Evolutionary conservation across 345 rosid species (phyloP).

Genomic region (Rhodamnia argentea): DNA sequence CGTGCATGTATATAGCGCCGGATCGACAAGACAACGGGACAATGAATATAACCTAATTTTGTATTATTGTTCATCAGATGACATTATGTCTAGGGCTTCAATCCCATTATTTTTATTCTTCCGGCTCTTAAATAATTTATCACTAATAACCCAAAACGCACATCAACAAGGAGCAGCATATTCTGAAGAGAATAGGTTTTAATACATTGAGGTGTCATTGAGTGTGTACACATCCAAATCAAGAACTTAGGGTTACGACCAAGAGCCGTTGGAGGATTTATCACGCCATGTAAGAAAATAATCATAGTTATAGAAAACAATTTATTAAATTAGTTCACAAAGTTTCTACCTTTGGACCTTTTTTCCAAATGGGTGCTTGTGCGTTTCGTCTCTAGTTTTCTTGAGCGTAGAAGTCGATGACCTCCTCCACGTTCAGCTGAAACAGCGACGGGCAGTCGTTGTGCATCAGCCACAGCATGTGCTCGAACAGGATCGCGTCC

Average conservation of each 20-base stretch:
- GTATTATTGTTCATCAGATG: neutral
- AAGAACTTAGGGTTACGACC: neutral
- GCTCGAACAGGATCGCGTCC: slow-evolving; percentile 85
- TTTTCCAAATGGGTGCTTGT: no score
- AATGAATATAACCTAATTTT: neutral
- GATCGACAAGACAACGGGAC: neutral
- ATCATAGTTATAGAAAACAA: neutral
- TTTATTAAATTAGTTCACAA: neutral
- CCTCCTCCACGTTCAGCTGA: slow-evolving; percentile 63
- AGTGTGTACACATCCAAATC: neutral
- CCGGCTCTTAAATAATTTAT: neutral
- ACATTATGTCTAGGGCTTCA: neutral
- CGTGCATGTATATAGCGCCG: neutral
- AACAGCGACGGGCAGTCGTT: slow-evolving; percentile 62
- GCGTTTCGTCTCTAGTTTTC: slow-evolving; percentile 17
- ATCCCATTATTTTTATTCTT: neutral
- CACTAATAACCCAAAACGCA: neutral
- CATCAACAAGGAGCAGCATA: neutral
- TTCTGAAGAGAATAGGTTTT: neutral
- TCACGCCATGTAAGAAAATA: neutral
- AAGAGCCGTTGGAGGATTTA: neutral
- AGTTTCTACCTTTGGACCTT: neutral
- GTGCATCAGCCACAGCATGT: slow-evolving; percentile 74
- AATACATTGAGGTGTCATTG: neutral
- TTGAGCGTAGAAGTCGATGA: slow-evolving; percentile 70